A percentile compares a stretch with the other conserved stretches of the same genome.
Conservation (phyloP, 2,329 filamentous ascomycete species). For the Alternaria novae-zelandiae region DNA sequence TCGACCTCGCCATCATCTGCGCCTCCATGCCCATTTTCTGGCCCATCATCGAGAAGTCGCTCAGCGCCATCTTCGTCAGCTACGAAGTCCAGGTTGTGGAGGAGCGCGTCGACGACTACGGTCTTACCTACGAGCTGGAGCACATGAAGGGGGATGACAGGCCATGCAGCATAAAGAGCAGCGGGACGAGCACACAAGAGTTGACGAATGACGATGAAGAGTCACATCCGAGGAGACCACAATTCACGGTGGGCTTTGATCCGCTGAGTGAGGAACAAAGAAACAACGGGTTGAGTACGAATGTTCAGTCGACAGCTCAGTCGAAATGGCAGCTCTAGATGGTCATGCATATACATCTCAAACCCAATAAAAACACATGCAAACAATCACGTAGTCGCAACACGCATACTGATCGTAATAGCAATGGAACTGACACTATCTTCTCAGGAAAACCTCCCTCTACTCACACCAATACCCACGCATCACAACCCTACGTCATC, state of each 20-base stretch:
- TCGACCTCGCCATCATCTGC: conserved; percentile 43
- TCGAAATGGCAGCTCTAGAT: conserved; percentile 32
- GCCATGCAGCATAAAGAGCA: conserved; percentile 31
- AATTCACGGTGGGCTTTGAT: conserved; percentile 34
- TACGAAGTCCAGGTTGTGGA: conserved; percentile 43
- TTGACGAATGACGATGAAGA: conserved; percentile 21
- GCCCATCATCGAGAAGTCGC: conserved; percentile 37
- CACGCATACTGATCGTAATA: neutral
- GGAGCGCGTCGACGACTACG: conserved; percentile 30
- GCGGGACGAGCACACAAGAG: conserved; percentile 28
- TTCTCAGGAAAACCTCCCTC: neutral
- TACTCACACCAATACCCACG: neutral
- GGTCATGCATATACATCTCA: neutral
- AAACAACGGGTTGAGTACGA: conserved; percentile 23
- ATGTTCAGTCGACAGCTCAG: conserved; percentile 28
- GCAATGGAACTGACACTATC: neutral
- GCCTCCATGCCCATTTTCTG: conserved; percentile 48
- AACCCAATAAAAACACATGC: neutral
- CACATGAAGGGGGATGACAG: conserved; percentile 19
- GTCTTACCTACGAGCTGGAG: conserved; percentile 37
- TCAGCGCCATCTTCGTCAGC: conserved; percentile 41
- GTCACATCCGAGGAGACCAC: conserved; percentile 15
- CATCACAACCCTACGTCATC: neutral
- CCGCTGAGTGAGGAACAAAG: conserved; percentile 25
- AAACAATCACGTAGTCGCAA: neutral